Evolutionary conservation across 441 rosid species (phyloP), one percentile per base, ranked within the genome.

Genomic region (Gossypium schwendimanii): DNA sequence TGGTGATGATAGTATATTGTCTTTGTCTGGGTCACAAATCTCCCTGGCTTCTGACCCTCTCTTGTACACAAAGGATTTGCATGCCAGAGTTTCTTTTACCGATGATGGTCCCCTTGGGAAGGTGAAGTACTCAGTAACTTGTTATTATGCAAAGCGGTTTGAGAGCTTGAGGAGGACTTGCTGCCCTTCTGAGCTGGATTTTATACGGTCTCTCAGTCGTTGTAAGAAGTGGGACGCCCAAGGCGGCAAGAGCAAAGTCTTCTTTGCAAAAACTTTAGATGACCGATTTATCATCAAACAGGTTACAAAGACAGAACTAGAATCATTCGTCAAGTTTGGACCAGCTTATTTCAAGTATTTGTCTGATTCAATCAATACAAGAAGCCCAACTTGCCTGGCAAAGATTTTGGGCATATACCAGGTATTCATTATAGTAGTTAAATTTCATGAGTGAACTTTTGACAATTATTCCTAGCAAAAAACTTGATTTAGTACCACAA

Each of bases 151-250:
- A 3, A 90, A 87, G 84, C 77, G 86, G 60, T 88, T 90, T 79
- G 92, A 90, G 77, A 85, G 89, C 70, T 81, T 90, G 74, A 85
- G 95, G 87, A 84, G 78, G 84, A 88, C 79, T 28, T 88, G 89
- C 70, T 87, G 91, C 79, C 89, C 92, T 68, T 84, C 87, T 31
- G 95, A 88, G 84, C 75, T 81, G 62, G 92, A 90, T 76, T 90
- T 84, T 70, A 71, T 90, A 52, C 81, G 92, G 79, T 90, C 95
- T 72, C 87, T 90, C 60, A 84, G 95, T 75, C 92, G 90, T 28
- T 90, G 95, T 81, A 87, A 85, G 84, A 90, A 90, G 80, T 88
- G 92, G 95, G 91, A 88, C 36, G 95, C 95, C 28, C 91, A 90
- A 69, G 95, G 95, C 61, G 95, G 95, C 28, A 90, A 90, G 84